A percentile compares a stretch with the other conserved stretches of the same genome.
phyloP scores from a whole-genome alignment of 257 asterid species.

The Vinca minor region DNA sequence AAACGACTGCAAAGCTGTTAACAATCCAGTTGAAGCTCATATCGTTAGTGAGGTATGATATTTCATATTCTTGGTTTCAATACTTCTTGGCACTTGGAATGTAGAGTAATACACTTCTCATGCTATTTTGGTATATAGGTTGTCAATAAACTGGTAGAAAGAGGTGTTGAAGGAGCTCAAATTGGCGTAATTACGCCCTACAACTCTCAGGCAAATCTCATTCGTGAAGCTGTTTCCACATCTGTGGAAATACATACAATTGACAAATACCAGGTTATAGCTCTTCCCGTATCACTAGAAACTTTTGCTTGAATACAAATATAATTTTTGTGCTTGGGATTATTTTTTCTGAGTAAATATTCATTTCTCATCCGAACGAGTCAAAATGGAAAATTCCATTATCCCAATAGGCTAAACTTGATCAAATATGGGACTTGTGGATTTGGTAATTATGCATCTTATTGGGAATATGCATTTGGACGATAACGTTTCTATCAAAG shows the following conservation, averaged over 20 bases:
- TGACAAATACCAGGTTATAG: constrained; percentile 90
- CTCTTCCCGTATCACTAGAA: background rate
- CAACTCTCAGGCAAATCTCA: constrained; percentile 77
- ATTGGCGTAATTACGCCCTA: constrained; percentile 94
- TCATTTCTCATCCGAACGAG: background rate
- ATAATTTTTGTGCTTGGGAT: background rate
- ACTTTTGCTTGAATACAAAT: background rate
- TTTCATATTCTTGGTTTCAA: constrained; percentile 1
- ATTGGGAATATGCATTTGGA: background rate
- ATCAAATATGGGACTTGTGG: background rate
- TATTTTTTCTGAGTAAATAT: background rate
- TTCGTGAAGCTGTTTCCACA: constrained; percentile 47
- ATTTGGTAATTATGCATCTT: background rate
- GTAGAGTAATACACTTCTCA: background rate
- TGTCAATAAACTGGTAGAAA: constrained; percentile 35
- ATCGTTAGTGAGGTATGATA: constrained; percentile 61
- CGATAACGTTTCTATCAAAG: background rate
- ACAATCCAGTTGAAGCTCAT: constrained; percentile 74
- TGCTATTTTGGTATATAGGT: constrained; percentile 32
- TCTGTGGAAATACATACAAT: constrained; percentile 88
- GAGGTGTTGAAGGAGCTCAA: constrained; percentile 62
- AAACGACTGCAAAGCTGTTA: constrained; percentile 51
- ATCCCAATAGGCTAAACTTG: background rate
- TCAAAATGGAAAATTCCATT: background rate
- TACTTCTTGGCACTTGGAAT: background rate